Base-by-base conservation (phyloP, 768 basidiomycete species). In the Boletus tomentosulus region DNA sequence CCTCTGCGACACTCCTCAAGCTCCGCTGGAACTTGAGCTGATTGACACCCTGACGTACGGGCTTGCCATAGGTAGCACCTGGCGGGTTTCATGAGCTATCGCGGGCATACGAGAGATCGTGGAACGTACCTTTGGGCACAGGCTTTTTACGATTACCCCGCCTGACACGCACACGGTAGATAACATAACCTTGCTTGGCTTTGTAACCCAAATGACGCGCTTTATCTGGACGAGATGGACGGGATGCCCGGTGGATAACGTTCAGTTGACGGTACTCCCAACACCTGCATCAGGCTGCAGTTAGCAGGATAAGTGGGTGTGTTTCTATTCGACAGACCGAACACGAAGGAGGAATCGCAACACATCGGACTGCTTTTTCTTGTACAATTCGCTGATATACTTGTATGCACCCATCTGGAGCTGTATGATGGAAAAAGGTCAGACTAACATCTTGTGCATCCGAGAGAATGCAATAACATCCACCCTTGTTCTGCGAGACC, bases 71-170 rank as follows among this genome's bases (percentile, higher is more conserved):
- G 69, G 96, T 98, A 49, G 96, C 96, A 82, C 92, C 90, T 92
- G 57, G 35, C 12, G 30, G 33, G 1, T 19, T 55, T 35, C 48
- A 30, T 60, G 7, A 58, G 37, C 33, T 12, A 8, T 19, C 19
- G 46, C n/a, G 37, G 50, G 25, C 12, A 25, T 31, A 7, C 13
- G 3, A 42, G 13, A 15, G 9, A 43, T 33, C 4, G 46, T n/a
- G 13, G 12, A 31, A 69, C 77, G 49, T 53, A 93, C 96, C 97
- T 82, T 99, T 99, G 66, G 89, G 89, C 56, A 89, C 96, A 58
- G 89, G 94, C 83, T 94, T 97, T 81, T 99, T 99, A 78, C 97
- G 86, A 84, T 98, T 98, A 71, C 97, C 97, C 59, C 95, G 85
- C 66, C 97, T 86, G 61, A 99, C 96, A 62, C 97, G 91, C 65